phyloP scores from a whole-genome alignment of 208 protist genomes.

The Crithidia sp. region DNA sequence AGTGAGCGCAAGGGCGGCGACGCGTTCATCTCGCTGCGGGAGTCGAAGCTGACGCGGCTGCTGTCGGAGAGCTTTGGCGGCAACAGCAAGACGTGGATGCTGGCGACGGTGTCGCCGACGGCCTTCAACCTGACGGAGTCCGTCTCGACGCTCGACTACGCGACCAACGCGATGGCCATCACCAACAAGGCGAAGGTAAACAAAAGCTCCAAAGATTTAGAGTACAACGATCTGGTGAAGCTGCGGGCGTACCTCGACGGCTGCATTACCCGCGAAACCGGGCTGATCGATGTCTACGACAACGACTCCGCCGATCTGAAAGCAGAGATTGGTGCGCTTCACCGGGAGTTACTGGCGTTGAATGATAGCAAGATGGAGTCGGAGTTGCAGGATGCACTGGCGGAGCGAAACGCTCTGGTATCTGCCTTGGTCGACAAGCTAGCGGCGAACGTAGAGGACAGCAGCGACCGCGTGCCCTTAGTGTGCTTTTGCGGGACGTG shows the following conservation, averaged over 20 bases:
- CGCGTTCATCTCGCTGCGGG: constrained; percentile 80
- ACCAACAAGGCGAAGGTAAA: constrained; percentile 80
- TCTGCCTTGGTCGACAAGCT: constrained; percentile 15
- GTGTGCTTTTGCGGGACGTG: constrained; percentile 60
- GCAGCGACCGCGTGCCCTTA: constrained; percentile 1
- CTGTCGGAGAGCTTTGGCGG: constrained; percentile 91
- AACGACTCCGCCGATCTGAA: constrained; percentile 7
- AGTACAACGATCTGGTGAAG: constrained; percentile 74
- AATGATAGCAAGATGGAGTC: constrained; percentile 37
- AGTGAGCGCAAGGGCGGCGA: constrained; percentile 68
- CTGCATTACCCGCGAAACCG: constrained; percentile 27
- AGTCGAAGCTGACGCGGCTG: constrained; percentile 90
- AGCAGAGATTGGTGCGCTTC: constrained; percentile 34
- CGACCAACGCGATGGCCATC: constrained; percentile 78
- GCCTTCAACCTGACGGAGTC: constrained; percentile 69
- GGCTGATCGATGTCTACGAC: constrained; percentile 27
- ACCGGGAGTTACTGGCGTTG: constrained; percentile 14
- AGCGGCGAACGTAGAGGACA: background rate
- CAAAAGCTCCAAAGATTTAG: constrained; percentile 53
- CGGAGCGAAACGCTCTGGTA: constrained; percentile 37
- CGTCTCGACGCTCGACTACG: constrained; percentile 84
- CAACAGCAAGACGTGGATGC: constrained; percentile 94
- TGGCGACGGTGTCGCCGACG: constrained; percentile 85
- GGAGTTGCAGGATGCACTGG: constrained; percentile 27
- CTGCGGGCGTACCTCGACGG: constrained; percentile 46